Percentiles rank a stretch among this genome's conserved stretches.
Evolutionary conservation across 305 asterid species (phyloP).

Genomic region (Nicotiana rustica): DNA sequence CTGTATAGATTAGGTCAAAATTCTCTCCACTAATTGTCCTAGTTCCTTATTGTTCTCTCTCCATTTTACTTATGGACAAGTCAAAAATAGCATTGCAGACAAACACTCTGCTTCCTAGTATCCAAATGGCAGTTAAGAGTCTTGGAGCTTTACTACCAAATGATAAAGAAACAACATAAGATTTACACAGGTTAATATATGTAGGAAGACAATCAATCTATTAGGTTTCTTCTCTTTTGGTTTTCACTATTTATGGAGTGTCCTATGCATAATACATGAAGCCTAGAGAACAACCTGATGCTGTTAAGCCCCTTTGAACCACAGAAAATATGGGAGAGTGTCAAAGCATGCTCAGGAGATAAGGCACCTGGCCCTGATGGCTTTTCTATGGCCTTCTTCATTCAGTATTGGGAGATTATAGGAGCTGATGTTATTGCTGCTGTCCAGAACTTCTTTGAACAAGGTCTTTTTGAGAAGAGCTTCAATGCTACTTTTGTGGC

Average conservation of each 20-base stretch:
- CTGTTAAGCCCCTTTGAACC: no score
- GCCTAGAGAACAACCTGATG: neutral
- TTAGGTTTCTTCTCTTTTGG: neutral
- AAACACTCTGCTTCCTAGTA: neutral
- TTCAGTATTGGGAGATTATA: no score
- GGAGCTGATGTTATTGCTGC: no score
- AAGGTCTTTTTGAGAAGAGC: no score
- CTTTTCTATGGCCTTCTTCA: no score
- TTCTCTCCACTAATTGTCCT: slow-evolving; percentile 25
- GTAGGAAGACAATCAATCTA: neutral
- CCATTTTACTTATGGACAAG: neutral
- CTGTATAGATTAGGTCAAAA: neutral
- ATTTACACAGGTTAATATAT: neutral
- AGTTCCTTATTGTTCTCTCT: neutral
- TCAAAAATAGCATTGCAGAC: slow-evolving; percentile 7
- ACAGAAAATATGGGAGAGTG: no score
- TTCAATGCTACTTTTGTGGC: no score
- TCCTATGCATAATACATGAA: neutral
- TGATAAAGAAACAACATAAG: neutral
- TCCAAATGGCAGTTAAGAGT: neutral
- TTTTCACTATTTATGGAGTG: neutral
- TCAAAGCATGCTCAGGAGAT: no score
- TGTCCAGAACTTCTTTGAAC: no score
- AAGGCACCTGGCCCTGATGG: no score
- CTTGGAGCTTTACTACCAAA: neutral